Conservation (phyloP, 352 stramenopile genomes). For the Globisporangium radiosum region DNA sequence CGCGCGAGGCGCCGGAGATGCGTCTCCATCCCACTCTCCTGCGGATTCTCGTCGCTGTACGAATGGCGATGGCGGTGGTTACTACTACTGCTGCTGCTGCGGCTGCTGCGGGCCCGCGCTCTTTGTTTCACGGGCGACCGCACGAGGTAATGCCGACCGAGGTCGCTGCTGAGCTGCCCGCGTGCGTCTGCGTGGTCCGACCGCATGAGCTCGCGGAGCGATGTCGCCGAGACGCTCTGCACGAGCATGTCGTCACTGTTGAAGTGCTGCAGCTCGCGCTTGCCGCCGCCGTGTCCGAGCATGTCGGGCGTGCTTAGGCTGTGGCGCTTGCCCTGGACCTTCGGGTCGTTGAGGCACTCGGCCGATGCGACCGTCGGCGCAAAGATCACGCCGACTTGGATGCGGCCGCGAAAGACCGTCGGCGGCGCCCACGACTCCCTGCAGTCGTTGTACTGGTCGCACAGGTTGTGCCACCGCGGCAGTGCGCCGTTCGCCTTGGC, state of each 20-base stretch:
- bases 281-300: background rate
- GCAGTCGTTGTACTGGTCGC: constrained; percentile 84
- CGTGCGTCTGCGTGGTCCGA: constrained; percentile 28
- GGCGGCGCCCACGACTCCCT: constrained; percentile 79
- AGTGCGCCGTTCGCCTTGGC: constrained; percentile 76
- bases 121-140: constrained; percentile 4
- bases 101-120: background rate
- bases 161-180: constrained; percentile 10
- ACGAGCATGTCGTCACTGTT: constrained; percentile 40
- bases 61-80: no score
- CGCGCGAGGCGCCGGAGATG: constrained; percentile 34
- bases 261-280: constrained; percentile 20
- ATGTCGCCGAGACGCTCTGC: constrained; percentile 47
- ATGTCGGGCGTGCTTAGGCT: constrained; percentile 10
- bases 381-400: constrained; percentile 79
- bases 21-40: constrained; percentile 20
- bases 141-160: constrained; percentile 19
- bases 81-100: background rate
- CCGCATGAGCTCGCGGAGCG: constrained; percentile 49
- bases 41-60: constrained; percentile 2
- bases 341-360: constrained; percentile 35
- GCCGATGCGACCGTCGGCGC: constrained; percentile 51
- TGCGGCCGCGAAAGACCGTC: constrained; percentile 71
- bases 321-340: constrained; percentile 32
- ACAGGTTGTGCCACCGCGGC: constrained; percentile 80